Percentiles rank a stretch among this genome's conserved stretches.
phyloP scores from a whole-genome alignment of 2,329 filamentous ascomycete species.

The Laburnicola sp. region DNA sequence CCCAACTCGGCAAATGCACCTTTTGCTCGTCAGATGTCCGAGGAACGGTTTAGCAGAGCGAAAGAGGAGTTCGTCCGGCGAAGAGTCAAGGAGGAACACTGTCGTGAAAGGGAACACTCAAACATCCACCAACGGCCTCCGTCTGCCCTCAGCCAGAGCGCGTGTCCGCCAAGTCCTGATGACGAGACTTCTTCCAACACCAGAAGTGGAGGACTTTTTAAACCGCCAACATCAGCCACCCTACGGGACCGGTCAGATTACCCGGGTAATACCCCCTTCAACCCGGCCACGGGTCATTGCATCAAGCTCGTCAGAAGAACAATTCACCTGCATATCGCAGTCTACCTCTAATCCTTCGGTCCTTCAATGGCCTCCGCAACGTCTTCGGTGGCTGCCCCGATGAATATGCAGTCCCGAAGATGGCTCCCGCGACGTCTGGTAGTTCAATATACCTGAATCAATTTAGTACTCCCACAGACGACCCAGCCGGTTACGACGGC shows the following conservation, averaged over 20 bases:
- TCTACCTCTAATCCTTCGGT: conserved; percentile 57
- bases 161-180: conserved; percentile 54
- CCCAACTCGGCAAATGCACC: conserved; percentile 16
- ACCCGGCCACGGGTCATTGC: conserved; percentile 32
- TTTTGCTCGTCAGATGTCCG: conserved; percentile 28
- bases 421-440: conserved; percentile 34
- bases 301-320: conserved; percentile 54
- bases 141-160: conserved; percentile 37
- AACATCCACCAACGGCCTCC: conserved; percentile 26
- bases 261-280: conserved; percentile 23
- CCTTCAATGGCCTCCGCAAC: conserved; percentile 55
- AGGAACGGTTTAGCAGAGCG: conserved; percentile 42
- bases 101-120: conserved; percentile 30
- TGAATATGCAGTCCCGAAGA: conserved; percentile 30
- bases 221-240: conserved; percentile 39
- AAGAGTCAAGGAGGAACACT: conserved; percentile 36
- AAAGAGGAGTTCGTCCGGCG: conserved; percentile 46
- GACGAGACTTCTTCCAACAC: conserved; percentile 40
- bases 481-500: conserved; percentile 46
- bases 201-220: conserved; percentile 38
- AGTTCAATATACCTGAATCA: conserved; percentile 43
- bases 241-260: conserved; percentile 47
- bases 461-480: conserved; percentile 29
- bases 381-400: conserved; percentile 49
- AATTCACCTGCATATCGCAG: conserved; percentile 54